A percentile compares a stretch with the other conserved stretches of the same genome.
These are phyloP conservation scores for Dalbergia oliveri DNA, from an alignment of 306 rosid genomes.

Conservation along the genomic window DNA sequence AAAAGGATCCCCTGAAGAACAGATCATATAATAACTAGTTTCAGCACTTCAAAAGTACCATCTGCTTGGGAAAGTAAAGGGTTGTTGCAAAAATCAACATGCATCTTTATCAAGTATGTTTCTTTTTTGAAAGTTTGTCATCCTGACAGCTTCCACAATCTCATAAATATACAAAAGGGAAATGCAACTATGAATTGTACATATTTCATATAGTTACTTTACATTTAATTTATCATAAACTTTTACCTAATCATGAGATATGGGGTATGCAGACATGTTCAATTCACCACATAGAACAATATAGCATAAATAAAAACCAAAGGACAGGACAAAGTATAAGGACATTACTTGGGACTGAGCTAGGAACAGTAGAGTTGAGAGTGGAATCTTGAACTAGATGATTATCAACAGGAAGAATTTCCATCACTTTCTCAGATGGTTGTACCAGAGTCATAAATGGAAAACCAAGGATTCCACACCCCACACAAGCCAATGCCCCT, in stretches of 20 bases:
- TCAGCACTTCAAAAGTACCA: constrained; percentile 41
- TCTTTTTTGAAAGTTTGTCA: constrained; percentile 19
- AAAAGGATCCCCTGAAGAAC: constrained; percentile 63
- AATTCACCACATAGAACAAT: constrained; percentile 30
- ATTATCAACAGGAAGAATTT: constrained; percentile 54
- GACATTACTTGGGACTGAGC: constrained; percentile 59
- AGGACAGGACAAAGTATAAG: constrained; percentile 30
- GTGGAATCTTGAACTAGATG: constrained; percentile 56
- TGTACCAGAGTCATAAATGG: constrained; percentile 97
- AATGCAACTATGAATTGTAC: constrained; percentile 14
- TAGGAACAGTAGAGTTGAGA: constrained; percentile 42
- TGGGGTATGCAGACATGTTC: constrained; percentile 20
- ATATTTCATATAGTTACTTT: constrained; percentile 21
- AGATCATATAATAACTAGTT: constrained; percentile 46
- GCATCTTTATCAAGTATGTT: constrained; percentile 25
- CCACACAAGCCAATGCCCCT: constrained; percentile 94
- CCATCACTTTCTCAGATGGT: constrained; percentile 75
- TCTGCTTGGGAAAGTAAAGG: constrained; percentile 28
- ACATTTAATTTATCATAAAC: constrained; percentile 1
- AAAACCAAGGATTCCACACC: constrained; percentile 98
- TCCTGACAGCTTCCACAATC: background rate
- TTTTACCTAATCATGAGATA: constrained; percentile 25
- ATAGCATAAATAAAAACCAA: constrained; percentile 31
- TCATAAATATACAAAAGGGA: constrained; percentile 35
- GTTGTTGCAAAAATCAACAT: constrained; percentile 21